Percentiles rank a stretch among this genome's conserved stretches.
These are phyloP conservation scores for Amaranthus hypochondriacus DNA, from an alignment of 148 eudicot genomes.

Conservation along the genomic window DNA sequence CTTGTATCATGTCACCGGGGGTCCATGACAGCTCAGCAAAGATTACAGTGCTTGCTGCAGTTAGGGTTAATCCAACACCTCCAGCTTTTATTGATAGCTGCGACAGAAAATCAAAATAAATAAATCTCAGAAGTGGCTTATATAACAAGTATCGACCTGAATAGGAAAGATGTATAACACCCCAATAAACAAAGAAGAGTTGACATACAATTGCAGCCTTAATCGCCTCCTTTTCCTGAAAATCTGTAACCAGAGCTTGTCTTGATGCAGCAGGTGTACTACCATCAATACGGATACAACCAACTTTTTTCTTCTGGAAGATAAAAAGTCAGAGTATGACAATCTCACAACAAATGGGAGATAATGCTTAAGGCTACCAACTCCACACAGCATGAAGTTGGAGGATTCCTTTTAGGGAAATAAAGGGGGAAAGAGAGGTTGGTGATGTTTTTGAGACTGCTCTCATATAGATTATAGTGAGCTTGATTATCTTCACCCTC, in stretches of 20 bases:
- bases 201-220: slow-evolving; percentile 84
- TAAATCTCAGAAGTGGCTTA: not conserved
- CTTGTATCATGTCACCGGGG: slow-evolving; percentile 95
- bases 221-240: slow-evolving; percentile 82
- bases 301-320: slow-evolving; percentile 81
- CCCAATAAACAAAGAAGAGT: slow-evolving; percentile 8
- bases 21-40: slow-evolving; percentile 98
- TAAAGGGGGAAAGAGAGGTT: too few species aligned
- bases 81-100: slow-evolving; percentile 96
- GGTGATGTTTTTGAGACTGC: too few species aligned
- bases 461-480: too few species aligned
- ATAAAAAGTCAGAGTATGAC: slow-evolving; percentile 18
- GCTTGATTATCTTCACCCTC: too few species aligned
- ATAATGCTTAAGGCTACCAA: not conserved
- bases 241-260: slow-evolving; percentile 76
- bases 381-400: too few species aligned
- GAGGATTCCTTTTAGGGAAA: too few species aligned
- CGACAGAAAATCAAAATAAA: slow-evolving; percentile 8
- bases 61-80: slow-evolving; percentile 90
- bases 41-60: slow-evolving; percentile 97
- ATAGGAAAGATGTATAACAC: not conserved
- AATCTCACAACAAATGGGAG: not conserved
- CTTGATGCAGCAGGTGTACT: slow-evolving; percentile 77
- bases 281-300: slow-evolving; percentile 94
- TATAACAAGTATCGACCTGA: not conserved